A percentile compares a stretch with the other conserved stretches of the same genome.
Conservation (phyloP, 2,329 filamentous ascomycete genomes). For the Biscogniauxia marginata region DNA sequence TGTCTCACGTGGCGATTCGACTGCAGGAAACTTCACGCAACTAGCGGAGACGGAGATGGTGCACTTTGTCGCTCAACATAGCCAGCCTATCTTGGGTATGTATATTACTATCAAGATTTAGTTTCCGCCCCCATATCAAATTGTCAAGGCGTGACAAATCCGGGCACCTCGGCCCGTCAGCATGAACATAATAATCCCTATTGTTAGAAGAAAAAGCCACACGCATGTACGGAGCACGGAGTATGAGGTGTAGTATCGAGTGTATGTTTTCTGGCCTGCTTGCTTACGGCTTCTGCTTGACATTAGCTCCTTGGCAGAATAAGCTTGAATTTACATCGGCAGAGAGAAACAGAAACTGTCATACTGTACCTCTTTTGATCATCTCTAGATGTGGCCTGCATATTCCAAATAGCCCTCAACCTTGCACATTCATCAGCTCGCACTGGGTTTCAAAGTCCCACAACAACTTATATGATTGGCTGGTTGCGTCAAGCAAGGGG, state of each 20-base stretch:
- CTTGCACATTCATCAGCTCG: background rate
- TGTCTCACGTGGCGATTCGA: background rate
- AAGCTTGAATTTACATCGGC: background rate
- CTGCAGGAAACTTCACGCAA: background rate
- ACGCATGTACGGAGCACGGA: background rate
- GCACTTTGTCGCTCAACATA: too few relatives aligned
- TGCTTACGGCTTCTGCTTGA: background rate
- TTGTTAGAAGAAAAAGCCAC: background rate
- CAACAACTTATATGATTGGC: background rate
- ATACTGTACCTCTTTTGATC: background rate
- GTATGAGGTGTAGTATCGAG: background rate
- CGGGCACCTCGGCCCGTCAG: conserved; percentile 1
- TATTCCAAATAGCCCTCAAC: conserved; percentile 1
- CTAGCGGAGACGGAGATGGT: background rate
- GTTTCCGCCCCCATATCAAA: background rate
- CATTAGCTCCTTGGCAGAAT: background rate
- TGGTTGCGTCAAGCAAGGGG: background rate
- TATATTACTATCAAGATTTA: background rate
- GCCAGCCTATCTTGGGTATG: too few relatives aligned
- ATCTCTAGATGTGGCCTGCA: background rate
- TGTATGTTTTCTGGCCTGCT: background rate
- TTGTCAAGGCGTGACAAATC: background rate
- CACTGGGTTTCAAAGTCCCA: background rate
- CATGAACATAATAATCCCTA: background rate
- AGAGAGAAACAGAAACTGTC: background rate